Evolutionary conservation across 73 alveolate species (phyloP), one percentile per base, ranked within the genome.

Genomic region (Paramecium caudatum): DNA sequence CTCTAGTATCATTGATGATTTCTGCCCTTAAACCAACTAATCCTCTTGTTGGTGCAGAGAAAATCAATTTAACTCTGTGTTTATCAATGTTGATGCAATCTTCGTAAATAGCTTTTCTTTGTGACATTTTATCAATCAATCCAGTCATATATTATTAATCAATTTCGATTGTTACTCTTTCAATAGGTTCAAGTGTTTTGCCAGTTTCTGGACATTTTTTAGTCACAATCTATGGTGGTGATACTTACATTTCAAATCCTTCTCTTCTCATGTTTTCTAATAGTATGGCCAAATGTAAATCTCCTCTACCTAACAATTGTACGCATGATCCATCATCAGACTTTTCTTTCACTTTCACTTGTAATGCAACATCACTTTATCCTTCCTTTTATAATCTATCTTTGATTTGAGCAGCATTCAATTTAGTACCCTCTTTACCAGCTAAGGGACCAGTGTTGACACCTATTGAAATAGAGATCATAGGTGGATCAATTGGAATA

Each of bases 241-340:
- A 83, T 25, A 93, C 95, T 17, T 95, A 82, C 93, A 96, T 45
- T 69, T 96, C 99, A 82, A 93, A 96, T n/a, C 97, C 99, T 82
- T 96, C 99, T 94, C 99, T 94, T 69, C 99, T 91, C 98, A 96
- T 93, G 16, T 94, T 92, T 82, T 96, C 99, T 8, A 96, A 80
- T 10, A 96, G 85, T 23, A 96, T 93, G 13, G 97, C 98, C 43
- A 96, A 82, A 84, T 96, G 99, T 2, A 96, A 93, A 68, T 94
- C 98, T 2, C 99, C 99, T 92, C 99, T 94, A 16, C 99, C 99
- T 15, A 94, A 61, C 21, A 96, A 82, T 32, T 63, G 91, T 13
- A 94, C 90, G 41, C 87, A 49, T 16, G 82, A 92, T 16, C 90
- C 92, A 5, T 91, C 94, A 37, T 10, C 47, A 17, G 21, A 13